Conservation (phyloP, 306 rosid species). For the Vicia faba region DNA sequence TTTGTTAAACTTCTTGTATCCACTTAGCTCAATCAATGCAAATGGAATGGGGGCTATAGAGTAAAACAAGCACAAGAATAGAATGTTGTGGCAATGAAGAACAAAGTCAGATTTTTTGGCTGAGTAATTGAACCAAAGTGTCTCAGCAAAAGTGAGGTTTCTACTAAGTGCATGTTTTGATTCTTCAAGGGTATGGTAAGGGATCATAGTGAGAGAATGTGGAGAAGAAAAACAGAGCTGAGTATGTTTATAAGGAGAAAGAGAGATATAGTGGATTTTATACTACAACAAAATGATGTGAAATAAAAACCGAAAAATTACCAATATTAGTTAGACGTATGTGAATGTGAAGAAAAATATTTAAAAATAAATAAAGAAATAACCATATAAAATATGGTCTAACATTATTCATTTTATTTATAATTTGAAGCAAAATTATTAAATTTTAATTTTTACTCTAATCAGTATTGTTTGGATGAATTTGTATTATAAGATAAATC, state of each 20-base stretch:
- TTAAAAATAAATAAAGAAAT: no score
- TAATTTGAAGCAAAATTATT: no score
- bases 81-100: slow-evolving; percentile 72
- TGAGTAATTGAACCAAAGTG: slow-evolving; percentile 82
- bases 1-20: slow-evolving; percentile 7
- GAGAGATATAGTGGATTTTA: no score
- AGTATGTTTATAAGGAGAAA: background rate
- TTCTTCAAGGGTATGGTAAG: slow-evolving; percentile 29
- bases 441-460: no score
- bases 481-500: no score
- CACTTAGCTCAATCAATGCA: slow-evolving; percentile 47
- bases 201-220: slow-evolving; percentile 12
- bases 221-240: background rate
- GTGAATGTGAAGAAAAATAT: no score
- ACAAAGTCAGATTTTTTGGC: slow-evolving; percentile 67
- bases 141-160: slow-evolving; percentile 62
- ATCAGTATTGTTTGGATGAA: no score
- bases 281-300: no score
- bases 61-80: slow-evolving; percentile 69
- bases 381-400: no score
- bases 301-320: no score
- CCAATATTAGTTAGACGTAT: no score
- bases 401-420: no score
- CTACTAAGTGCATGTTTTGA: slow-evolving; percentile 52
- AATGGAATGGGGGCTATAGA: slow-evolving; percentile 70